Evolutionary conservation across 495 filamentous ascomycete species (phyloP).

Genomic region (Astrothelium macrocarpum): DNA sequence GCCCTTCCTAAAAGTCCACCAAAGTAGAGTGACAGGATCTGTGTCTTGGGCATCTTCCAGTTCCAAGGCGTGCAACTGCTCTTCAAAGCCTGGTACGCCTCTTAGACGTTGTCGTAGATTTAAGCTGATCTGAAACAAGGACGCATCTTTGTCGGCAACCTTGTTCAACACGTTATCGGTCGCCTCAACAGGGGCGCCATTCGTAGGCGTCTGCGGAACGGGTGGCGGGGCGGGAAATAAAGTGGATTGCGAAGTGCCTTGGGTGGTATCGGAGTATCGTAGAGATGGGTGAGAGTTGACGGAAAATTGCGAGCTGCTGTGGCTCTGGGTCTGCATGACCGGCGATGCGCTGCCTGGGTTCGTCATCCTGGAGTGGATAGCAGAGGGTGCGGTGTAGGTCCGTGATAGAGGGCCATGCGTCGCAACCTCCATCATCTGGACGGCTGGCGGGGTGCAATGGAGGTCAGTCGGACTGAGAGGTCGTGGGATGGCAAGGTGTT

Average conservation of each 20-base stretch:
- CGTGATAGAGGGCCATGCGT: constrained; percentile 25
- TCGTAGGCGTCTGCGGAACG: constrained; percentile 21
- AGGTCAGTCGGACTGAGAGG: neutral
- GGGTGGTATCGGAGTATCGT: constrained; percentile 31
- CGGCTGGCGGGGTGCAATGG: neutral
- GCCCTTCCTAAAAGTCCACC: constrained; percentile 77
- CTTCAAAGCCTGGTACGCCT: constrained; percentile 73
- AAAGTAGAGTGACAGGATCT: constrained; percentile 83
- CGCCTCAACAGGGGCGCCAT: constrained; percentile 54
- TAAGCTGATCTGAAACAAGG: constrained; percentile 90
- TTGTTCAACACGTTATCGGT: constrained; percentile 92
- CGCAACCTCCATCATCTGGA: constrained; percentile 26
- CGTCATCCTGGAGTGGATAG: constrained; percentile 21
- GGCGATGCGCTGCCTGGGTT: constrained; percentile 17
- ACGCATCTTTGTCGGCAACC: constrained; percentile 74
- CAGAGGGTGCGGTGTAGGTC: constrained; percentile 20
- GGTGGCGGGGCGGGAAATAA: constrained; percentile 32
- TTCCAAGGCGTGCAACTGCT: constrained; percentile 54
- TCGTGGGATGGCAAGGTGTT: neutral
- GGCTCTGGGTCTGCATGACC: constrained; percentile 23
- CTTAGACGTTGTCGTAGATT: constrained; percentile 68
- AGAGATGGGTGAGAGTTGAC: constrained; percentile 29
- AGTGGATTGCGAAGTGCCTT: constrained; percentile 28
- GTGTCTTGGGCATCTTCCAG: constrained; percentile 55
- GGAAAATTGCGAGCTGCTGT: constrained; percentile 28